Conservation (phyloP, 768 basidiomycete species). For the Cystobasidium ongulense region DNA sequence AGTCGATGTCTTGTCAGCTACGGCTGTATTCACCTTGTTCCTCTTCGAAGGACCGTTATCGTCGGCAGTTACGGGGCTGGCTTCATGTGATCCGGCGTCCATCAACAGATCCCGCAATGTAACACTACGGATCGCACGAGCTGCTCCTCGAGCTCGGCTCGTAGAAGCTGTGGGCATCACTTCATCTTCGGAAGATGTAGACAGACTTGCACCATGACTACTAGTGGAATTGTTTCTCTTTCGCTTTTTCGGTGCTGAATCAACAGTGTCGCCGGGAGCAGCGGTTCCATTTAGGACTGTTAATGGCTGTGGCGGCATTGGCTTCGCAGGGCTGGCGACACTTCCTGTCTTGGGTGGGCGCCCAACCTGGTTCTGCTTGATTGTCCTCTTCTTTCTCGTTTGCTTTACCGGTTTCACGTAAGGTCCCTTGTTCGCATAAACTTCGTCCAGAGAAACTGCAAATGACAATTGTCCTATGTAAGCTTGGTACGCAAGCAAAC, state of each 20-base stretch:
- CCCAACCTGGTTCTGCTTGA: background rate
- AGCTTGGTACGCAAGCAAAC: too few species aligned
- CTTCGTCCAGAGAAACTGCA: background rate
- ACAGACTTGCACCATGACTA: background rate
- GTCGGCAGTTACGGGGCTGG: too few species aligned
- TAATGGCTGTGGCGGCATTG: background rate
- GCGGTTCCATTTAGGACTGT: background rate
- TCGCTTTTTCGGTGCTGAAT: background rate
- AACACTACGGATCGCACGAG: background rate
- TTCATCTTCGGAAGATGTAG: conserved; percentile 9
- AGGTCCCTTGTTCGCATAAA: background rate
- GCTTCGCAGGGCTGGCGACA: background rate
- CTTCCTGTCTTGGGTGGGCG: background rate
- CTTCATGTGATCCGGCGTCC: background rate
- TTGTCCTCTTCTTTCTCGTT: background rate
- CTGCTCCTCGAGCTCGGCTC: background rate
- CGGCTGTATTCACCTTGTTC: background rate
- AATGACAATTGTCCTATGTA: background rate
- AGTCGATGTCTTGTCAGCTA: too few species aligned
- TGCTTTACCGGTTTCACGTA: background rate
- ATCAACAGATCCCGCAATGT: conserved; percentile 2
- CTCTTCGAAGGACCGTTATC: too few species aligned
- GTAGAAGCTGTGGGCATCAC: conserved; percentile 17
- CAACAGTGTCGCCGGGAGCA: background rate
- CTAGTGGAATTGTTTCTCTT: background rate